Evolutionary conservation across 495 filamentous ascomycete genomes (phyloP), one percentile per base, ranked within the genome.

Genomic region (Daldinia concentrica): DNA sequence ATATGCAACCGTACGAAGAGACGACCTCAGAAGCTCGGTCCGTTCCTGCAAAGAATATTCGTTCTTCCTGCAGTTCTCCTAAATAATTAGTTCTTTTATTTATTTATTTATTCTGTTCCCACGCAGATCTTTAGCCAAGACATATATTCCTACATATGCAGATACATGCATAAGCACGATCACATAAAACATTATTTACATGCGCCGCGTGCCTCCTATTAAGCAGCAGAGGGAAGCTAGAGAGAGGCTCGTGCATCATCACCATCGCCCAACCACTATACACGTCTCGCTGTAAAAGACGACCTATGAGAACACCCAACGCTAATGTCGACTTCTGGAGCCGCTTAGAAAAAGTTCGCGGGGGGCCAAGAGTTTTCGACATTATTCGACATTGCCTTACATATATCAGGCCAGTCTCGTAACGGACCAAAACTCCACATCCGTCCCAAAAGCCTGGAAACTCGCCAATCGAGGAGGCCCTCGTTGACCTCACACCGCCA

Each of bases 401-500:
- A 39, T 48, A 59, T 71, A 48, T 39, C 27, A 56, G 58, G 61
- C 57, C 57, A 69, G 41, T 48, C 43, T 48, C 48, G 54, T 73
- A 73, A 58, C 65, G 62, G 62, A 62, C 39, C 24, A 45, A 39
- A 69, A 67, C 62, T 74, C 71, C 71, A 74, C 71, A 74, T 74
- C 63, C 62, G 58, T 55, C 52, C 68, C 30, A 57, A 69, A 65
- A 69, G 65, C 65, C 66, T 57, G 73, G 58, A 72, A 68, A 51
- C 43, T 54, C 66, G 50, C 60, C 71, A 72, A 72, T 65, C 63
- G 37, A 72, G 62, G 62, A 66, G 57, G 37, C 54, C 50, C 36
- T 37, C 62, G 69, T 67, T 73, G 51, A 72, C 72, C 73, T 71
- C 70, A 74, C 64, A 72, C 76, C 65, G 71, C 70, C 65, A 77